Percentiles rank a stretch among this genome's conserved stretches.
Conservation (phyloP, 192 early-diverging fungal genomes). For the Coemansia guatemalensis region DNA sequence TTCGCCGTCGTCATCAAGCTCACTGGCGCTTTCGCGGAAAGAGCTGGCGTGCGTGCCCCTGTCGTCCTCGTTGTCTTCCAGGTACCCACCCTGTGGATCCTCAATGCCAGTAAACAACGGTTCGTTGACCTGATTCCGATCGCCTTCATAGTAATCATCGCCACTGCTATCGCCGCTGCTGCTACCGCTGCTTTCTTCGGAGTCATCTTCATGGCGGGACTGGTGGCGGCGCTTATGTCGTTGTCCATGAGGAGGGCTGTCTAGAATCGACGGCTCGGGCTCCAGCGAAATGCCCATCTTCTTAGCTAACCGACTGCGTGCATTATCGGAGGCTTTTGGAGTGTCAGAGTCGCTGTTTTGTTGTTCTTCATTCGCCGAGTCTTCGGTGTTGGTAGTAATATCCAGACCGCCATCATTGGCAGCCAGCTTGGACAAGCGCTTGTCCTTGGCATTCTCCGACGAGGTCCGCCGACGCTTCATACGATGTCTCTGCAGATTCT, state of each 20-base stretch:
- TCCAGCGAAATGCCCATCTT: slow-evolving; percentile 13
- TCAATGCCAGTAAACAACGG: slow-evolving; percentile 29
- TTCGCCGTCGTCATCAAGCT: slow-evolving; percentile 14
- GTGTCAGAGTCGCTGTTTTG: slow-evolving; percentile 4
- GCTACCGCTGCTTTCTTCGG: neutral
- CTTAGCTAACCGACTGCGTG: slow-evolving; percentile 13
- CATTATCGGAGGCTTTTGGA: neutral
- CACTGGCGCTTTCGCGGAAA: neutral
- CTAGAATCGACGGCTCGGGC: slow-evolving; percentile 11
- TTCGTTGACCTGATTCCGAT: slow-evolving; percentile 8
- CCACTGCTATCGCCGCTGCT: slow-evolving; percentile 14
- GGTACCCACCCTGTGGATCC: slow-evolving; percentile 10
- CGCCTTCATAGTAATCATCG: slow-evolving; percentile 16
- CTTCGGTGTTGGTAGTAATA: slow-evolving; percentile 26
- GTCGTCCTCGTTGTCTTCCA: neutral
- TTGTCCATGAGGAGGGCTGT: neutral
- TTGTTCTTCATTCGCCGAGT: slow-evolving; percentile 7
- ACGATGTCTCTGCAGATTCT: slow-evolving; percentile 8
- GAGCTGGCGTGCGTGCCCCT: slow-evolving; percentile 9
- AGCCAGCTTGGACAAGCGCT: slow-evolving; percentile 17
- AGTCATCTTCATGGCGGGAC: neutral
- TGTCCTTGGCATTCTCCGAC: slow-evolving; percentile 2
- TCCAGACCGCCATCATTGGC: slow-evolving; percentile 38
- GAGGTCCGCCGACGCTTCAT: slow-evolving; percentile 32
- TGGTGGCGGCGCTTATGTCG: neutral